Evolutionary conservation across 2,329 filamentous ascomycete species (phyloP), one percentile per base, ranked within the genome.

Genomic region (Alternaria alternata): DNA sequence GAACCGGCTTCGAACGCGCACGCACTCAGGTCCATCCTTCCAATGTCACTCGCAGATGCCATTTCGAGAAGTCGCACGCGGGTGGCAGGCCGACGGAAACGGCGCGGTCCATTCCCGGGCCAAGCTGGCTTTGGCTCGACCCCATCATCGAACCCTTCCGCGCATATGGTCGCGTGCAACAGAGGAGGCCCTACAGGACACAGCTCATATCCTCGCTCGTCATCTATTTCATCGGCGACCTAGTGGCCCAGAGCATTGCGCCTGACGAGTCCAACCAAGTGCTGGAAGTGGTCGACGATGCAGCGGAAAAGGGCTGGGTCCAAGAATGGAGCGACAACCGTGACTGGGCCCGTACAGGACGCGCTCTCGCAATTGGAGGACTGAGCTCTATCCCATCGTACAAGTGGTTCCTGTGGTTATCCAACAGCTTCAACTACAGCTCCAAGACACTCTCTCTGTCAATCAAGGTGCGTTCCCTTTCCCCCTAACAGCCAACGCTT

Each of bases 331-430:
- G 81, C 59, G 83, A 82, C 22, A 82, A 84, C 43, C 65, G 76
- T 42, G 79, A 79, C 57, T 76, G 75, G 74, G 63, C 68, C 22
- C 85, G 93, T 44, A 94, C 92, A 0, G 75, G 86, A 56, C 84
- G 93, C 53, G 89, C 92, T 58, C 79, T 97, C 71, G 75, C 88
- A 3, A 94, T 97, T 57, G 93, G 93, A 4, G 88, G 86, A 2
- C 80, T 90, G 48, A 87, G 86, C 11, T 88, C 90, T 18, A 91
- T 97, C 59, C 94, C 94, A 1, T 87, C 86, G 46, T 97, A 94
- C 75, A 87, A 87, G 70, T 97, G 93, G 93, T 96, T 84, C 80
- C 83, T 94, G 67, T 96, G 90, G 79, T 86, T 97, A 14, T 89
- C 91, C 42, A 84, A 87, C 60, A 86, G 89, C 79, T 97, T 97